Conservation (phyloP, 495 filamentous ascomycete genomes). For the Rhizodiscina lignyota region DNA sequence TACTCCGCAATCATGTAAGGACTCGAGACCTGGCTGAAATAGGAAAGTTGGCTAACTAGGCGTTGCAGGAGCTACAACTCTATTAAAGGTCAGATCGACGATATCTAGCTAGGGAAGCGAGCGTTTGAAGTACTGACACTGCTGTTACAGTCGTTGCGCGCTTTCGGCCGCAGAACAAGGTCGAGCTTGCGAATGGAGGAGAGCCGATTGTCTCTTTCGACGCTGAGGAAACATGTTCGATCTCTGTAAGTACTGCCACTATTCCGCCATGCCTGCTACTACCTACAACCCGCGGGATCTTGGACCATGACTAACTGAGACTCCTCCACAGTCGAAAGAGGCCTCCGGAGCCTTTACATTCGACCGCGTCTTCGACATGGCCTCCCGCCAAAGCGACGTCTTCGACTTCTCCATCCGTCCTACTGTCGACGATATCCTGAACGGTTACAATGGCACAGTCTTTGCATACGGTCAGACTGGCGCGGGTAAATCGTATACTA, state of each 20-base stretch:
- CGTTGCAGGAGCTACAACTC: slow-evolving; percentile 41
- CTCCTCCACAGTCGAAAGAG: slow-evolving; percentile 56
- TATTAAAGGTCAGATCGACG: slow-evolving; percentile 49
- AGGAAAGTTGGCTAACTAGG: too few relatives aligned
- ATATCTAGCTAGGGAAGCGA: not conserved
- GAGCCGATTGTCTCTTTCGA: slow-evolving; percentile 81
- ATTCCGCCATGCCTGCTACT: too few relatives aligned
- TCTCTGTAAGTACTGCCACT: slow-evolving; percentile 65
- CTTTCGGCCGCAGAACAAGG: slow-evolving; percentile 90
- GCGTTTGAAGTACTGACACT: not conserved
- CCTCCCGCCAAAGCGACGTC: slow-evolving; percentile 70
- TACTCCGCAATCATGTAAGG: too few relatives aligned
- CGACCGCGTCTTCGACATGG: slow-evolving; percentile 91
- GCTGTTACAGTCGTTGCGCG: slow-evolving; percentile 61
- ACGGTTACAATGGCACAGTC: slow-evolving; percentile 98
- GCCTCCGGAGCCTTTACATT: slow-evolving; percentile 81
- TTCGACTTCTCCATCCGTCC: slow-evolving; percentile 94
- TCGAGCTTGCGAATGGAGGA: slow-evolving; percentile 78
- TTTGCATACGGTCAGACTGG: slow-evolving; percentile 98
- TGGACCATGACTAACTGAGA: slow-evolving; percentile 5
- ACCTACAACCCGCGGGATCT: slow-evolving; percentile 16
- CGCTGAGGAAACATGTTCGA: slow-evolving; percentile 70
- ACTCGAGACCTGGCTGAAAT: too few relatives aligned
- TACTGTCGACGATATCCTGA: slow-evolving; percentile 94
- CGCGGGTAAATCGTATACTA: slow-evolving; percentile 95